Evolutionary conservation across 2,329 filamentous ascomycete genomes (phyloP).

Genomic region (Triangularia setosa): DNA sequence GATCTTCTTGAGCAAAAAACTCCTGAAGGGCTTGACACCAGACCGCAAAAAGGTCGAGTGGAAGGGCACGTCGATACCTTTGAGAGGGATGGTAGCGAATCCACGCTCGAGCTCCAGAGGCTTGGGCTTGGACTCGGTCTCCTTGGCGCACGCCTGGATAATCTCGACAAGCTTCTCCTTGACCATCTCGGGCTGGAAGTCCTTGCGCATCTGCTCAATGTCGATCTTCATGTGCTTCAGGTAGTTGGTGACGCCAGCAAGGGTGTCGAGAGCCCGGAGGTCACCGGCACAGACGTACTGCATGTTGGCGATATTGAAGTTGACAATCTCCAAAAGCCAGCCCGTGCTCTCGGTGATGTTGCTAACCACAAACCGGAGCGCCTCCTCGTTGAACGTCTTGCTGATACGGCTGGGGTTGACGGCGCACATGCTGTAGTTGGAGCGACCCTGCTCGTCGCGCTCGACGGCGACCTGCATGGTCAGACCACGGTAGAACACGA

Average conservation of each 20-base stretch:
- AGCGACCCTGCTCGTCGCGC: conserved; percentile 85
- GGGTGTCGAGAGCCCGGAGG: conserved; percentile 65
- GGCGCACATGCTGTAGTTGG: conserved; percentile 99
- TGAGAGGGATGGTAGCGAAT: conserved; percentile 93
- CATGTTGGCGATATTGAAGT: conserved; percentile 80
- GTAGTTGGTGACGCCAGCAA: conserved; percentile 84
- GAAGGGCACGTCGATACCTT: conserved; percentile 98
- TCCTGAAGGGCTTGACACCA: conserved; percentile 97
- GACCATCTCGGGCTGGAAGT: conserved; percentile 81
- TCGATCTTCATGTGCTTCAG: conserved; percentile 97
- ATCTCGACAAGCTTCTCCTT: conserved; percentile 87
- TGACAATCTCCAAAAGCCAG: conserved; percentile 98
- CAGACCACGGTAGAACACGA: conserved; percentile 97
- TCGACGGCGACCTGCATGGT: conserved; percentile 99
- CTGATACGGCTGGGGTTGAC: conserved; percentile 98
- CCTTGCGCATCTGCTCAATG: conserved; percentile 87
- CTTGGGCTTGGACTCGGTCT: conserved; percentile 82
- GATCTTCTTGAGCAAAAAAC: conserved; percentile 99
- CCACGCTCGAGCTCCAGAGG: conserved; percentile 90
- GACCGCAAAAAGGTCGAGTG: conserved; percentile 97
- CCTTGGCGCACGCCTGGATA: conserved; percentile 80
- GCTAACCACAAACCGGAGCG: conserved; percentile 92
- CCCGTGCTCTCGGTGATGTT: conserved; percentile 90
- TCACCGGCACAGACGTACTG: conserved; percentile 71
- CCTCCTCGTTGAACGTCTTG: conserved; percentile 98